Base-by-base conservation (phyloP, 805 yeast species). In the Wickerhamiella qilinensis region DNA sequence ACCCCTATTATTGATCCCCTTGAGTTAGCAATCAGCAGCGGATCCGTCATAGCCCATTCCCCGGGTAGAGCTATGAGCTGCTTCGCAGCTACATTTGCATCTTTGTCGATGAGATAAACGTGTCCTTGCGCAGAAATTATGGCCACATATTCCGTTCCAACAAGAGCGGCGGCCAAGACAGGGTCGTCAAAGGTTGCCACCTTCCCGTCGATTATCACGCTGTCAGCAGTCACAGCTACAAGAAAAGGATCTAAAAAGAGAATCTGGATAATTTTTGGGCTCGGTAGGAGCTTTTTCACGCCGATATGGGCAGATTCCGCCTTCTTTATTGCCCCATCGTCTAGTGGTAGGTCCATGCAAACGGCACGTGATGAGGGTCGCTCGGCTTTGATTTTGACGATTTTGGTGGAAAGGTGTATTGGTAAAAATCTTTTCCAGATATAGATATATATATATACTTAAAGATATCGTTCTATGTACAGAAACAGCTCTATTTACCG, bases 401-500 rank as follows among this genome's bases (percentile, higher is more conserved):
- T n/a, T n/a, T n/a, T n/a, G n/a, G n/a, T n/a, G n/a, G n/a, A n/a
- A n/a, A n/a, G n/a, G n/a, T n/a, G n/a, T n/a, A n/a, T n/a, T n/a
- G n/a, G n/a, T n/a, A n/a, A n/a, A n/a, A n/a, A n/a, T n/a, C n/a
- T n/a, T n/a, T n/a, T n/a, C n/a, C n/a, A n/a, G n/a, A n/a, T n/a
- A n/a, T n/a, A n/a, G n/a, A n/a, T n/a, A 22, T 22, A 22, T 22
- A 12, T 22, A 24, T 24, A 9, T 9, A 24, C 9, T 24, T 24
- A 24, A 9, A 9, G 28, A 24, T 9, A 9, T 24, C 9, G 9
- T 9, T 24, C 28, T 24, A 24, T 24, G 28, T 24, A 24, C 28
- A 24, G 9, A 9, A 24, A n/a, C n/a, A n/a, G n/a, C n/a, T 20
- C 45, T 58, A 55, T 49, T 64, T 61, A 35, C 57, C 57, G 43